Base-by-base conservation (phyloP, 2,329 filamentous ascomycete genomes). In the Aspergillus costaricaensis region DNA sequence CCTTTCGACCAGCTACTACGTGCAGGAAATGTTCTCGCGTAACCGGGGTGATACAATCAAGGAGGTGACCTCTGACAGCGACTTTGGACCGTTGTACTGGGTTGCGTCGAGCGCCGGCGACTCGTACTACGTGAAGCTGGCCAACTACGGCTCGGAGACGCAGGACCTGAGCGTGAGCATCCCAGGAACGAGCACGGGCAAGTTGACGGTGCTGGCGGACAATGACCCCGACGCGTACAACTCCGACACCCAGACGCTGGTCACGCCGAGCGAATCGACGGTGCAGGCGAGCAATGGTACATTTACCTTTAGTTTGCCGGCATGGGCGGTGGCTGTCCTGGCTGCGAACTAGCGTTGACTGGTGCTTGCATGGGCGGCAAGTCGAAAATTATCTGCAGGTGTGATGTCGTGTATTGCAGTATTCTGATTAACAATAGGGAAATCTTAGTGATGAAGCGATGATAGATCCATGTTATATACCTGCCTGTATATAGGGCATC, bases 71-170 rank as follows among this genome's bases (percentile, higher is more conserved):
- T 67, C 65, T 3, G 62, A 67, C 25, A 54, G 61, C 4, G 56
- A 48, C 15, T 70, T 70, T 50, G 68, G 67, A 4, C 68, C 67
- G 10, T 60, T 74, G 23, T 74, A 71, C 61, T 73, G 72, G 72
- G 69, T 68, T 9, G 67, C 70, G 2, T 68, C 67, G 9, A 68
- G 61, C 36, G 55, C 64, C 8, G 41, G 55, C 5, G 55, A 59
- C 43, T 58, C 54, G 0, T 68, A 68, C 59, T 65, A 61, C 38
- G 64, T 70, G 25, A 70, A 70, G 57, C 41, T 70, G 30, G 67
- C 68, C 27, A 70, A 70, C 58, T 70, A 69, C 30, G 65, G 41
- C 17, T 44, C 41, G 4, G 17, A 44, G 2, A 10, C 41, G 17
- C 17, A 66, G n/a, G 39, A 63, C n/a, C 57, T 72, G 5, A 68